phyloP scores from a whole-genome alignment of 371 early-diverging fungal species.

The Coemansia sp. region DNA sequence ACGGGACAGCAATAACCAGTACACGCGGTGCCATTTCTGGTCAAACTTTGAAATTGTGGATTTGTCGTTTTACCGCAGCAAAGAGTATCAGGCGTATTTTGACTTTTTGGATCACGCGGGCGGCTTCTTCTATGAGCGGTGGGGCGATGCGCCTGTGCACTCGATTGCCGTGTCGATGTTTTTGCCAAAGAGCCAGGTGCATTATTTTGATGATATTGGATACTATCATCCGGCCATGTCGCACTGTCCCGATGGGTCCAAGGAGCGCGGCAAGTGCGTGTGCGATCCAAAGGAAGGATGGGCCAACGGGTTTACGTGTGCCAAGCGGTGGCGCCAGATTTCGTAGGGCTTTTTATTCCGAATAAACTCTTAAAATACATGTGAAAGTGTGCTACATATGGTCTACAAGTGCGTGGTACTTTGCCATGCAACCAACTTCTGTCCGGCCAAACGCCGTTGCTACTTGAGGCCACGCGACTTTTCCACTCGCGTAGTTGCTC shows the following conservation, averaged over 20 bases:
- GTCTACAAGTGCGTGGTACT: slow-evolving; percentile 65
- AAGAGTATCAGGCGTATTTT: slow-evolving; percentile 59
- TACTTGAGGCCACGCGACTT: background rate
- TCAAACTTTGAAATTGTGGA: slow-evolving; percentile 94
- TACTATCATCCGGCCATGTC: slow-evolving; percentile 67
- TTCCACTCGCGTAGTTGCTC: background rate
- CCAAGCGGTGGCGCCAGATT: slow-evolving; percentile 32
- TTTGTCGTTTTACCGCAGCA: slow-evolving; percentile 50
- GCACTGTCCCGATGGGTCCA: slow-evolving; percentile 61
- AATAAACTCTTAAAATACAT: slow-evolving; percentile 43
- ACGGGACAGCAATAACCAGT: slow-evolving; percentile 52
- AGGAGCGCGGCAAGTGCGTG: slow-evolving; percentile 41
- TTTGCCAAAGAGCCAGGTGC: slow-evolving; percentile 71
- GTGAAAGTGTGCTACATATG: slow-evolving; percentile 61
- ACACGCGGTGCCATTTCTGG: slow-evolving; percentile 90
- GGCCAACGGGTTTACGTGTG: slow-evolving; percentile 32
- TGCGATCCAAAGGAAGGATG: slow-evolving; percentile 38
- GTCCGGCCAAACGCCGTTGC: background rate
- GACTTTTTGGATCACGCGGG: slow-evolving; percentile 63
- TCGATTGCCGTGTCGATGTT: slow-evolving; percentile 80
- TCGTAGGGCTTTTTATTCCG: slow-evolving; percentile 55
- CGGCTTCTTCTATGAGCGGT: slow-evolving; percentile 92
- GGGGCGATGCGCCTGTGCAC: slow-evolving; percentile 97
- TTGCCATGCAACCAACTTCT: slow-evolving; percentile 62
- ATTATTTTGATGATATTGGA: slow-evolving; percentile 88